Evolutionary conservation across 164 flowering plant species (phyloP), one percentile per base, ranked within the genome.

Genomic region (Tetrastigma voinierianum): DNA sequence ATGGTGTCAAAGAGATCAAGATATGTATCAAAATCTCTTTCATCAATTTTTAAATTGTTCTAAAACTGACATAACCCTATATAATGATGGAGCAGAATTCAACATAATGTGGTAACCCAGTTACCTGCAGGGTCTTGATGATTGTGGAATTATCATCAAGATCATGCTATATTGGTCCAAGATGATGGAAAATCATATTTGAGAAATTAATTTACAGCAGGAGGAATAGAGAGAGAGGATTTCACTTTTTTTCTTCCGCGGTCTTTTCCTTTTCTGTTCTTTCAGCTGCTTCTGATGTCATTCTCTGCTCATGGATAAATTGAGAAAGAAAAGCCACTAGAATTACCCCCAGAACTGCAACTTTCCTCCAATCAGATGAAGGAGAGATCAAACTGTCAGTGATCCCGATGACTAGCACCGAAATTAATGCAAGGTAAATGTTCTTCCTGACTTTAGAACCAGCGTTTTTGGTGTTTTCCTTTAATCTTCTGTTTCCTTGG

Each of bases 341-440:
- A 71, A 91, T 83, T 43, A 71, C 80, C 51, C 84, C 92, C 17
- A 91, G 83, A 63, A 73, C 81, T 18, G 84, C 84, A 18, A 80
- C 75, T 75, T 89, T 91, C 44, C 70, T 57, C 96, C 90, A 89
- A 62, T 89, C 90, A 0, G 82, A 63, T 2, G 83, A 63, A n/a
- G 81, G 61, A 63, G 88, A 74, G 59, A 82, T 66, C 61, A 81
- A 67, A 13, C 85, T 75, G 59, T 87, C 86, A n/a, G 70, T 80
- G 49, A 90, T 77, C 25, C 71, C 83, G 49, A 80, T 45, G 48
- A 57, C 70, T 46, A 85, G 60, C 67, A 94, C 58, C 9, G 81
- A 88, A 24, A 83, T 81, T 40, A 94, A 64, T 21, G 76, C 88
- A 19, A 91, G 86, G 86, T 91, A 94, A 75, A 90, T 75, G 61